Evolutionary conservation across 2,329 filamentous ascomycete species (phyloP), one percentile per base, ranked within the genome.

Genomic region (Cordyceps tenuipes): DNA sequence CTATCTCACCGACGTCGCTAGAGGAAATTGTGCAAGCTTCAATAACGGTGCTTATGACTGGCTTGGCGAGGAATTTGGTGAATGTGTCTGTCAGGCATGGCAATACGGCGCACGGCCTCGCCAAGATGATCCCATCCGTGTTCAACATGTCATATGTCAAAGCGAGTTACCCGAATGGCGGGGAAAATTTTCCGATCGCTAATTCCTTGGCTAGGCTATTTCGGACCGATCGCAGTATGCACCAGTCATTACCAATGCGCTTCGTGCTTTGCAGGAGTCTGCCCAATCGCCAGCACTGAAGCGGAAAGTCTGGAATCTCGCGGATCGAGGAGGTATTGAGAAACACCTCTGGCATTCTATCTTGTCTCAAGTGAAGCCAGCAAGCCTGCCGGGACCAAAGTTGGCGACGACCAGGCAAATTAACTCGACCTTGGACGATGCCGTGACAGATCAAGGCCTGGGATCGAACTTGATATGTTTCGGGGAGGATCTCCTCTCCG

Each of bases 131-230:
- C 4, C 74, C 74, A 0, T 71, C 71, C 17, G 71, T 75, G 17
- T 75, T 76, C 31, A 64, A 74, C 54, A 64, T 71, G 29, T 63
- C 66, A 17, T 74, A 74, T 64, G 65, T 75, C 13, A 68, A 69
- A 63, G 74, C 74, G 65, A 41, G 60, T 21, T 21, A 29, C 17
- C 15, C 36, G 15, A 19, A 19, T 13, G 15, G 15, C 1, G 26
- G 19, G 10, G 19, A 15, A 15, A 17, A 23, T 12, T 2, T 2
- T 2, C 3, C 15, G 1, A 3, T 7, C 2, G 3, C 41, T 51
- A 53, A 52, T n/a, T 3, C 17, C 1, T 6, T 12, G n/a, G n/a
- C n/a, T n/a, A 73, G 72, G 56, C 53, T 8, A 39, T 73, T 43
- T 63, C 65, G 12, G 64, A 67, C 2, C 68, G 68, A 21, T 66